Conservation (phyloP, 176 grass and related monocot species). For the Eragrostis curvula region DNA sequence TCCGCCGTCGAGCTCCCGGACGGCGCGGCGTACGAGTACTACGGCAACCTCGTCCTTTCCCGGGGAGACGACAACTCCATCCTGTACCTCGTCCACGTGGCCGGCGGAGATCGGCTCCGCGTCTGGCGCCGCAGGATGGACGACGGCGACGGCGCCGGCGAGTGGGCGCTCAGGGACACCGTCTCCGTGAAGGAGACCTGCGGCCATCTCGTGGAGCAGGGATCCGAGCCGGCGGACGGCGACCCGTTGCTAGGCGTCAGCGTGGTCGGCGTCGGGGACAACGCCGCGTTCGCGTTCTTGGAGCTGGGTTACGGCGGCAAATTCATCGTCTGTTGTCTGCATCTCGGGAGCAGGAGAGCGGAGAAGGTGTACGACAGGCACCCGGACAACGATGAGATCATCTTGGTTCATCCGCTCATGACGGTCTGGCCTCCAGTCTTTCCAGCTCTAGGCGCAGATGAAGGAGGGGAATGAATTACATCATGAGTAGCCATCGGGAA, state of each 20-base stretch:
- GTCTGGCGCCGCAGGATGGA: background rate
- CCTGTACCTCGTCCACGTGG: no score
- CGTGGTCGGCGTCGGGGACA: background rate
- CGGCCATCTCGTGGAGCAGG: background rate
- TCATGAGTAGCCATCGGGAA: background rate
- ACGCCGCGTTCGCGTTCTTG: slow-evolving; percentile 16
- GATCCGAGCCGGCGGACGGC: background rate
- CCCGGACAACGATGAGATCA: background rate
- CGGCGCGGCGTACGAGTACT: no score
- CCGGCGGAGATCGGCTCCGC: background rate
- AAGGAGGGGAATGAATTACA: background rate
- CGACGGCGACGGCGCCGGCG: background rate
- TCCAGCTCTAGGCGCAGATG: background rate
- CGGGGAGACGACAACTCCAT: no score
- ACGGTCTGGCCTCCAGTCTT: slow-evolving; percentile 1
- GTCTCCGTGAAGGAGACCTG: background rate
- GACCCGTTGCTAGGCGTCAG: no score
- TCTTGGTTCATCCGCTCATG: background rate
- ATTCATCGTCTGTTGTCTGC: background rate
- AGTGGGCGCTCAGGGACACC: slow-evolving; percentile 5
- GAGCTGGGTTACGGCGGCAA: background rate
- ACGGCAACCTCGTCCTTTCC: no score
- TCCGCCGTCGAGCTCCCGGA: background rate
- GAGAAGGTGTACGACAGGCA: slow-evolving; percentile 20
- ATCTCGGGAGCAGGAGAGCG: background rate